These are phyloP conservation scores for Leccinum fuscescens DNA, from an alignment of 1,284 basidiomycete species.

Conservation along the genomic window DNA sequence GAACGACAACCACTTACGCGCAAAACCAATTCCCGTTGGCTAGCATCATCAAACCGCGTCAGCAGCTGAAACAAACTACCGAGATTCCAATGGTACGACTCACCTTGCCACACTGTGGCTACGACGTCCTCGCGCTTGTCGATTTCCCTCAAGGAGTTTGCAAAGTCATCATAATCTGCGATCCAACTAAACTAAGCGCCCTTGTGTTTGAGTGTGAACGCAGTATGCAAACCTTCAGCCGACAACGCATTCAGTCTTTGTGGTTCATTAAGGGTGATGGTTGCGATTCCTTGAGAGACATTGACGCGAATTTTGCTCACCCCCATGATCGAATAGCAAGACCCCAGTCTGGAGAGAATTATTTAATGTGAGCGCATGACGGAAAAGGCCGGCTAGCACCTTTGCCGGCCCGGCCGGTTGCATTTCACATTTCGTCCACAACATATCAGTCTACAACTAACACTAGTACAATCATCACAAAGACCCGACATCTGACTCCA, in stretches of 20 bases:
- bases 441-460: neutral
- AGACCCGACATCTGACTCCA: neutral
- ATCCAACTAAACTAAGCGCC: neutral
- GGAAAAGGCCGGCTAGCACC: neutral
- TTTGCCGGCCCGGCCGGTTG: neutral
- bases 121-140: conserved; percentile 61
- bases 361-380: neutral
- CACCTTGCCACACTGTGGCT: conserved; percentile 67
- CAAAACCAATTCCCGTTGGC: conserved; percentile 71
- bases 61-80: neutral
- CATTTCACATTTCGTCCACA: neutral
- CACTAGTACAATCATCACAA: neutral
- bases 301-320: conserved; percentile 45
- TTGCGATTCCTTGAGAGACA: conserved; percentile 60
- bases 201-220: neutral
- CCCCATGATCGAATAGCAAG: conserved; percentile 17
- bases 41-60: conserved; percentile 22
- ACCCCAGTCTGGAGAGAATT: neutral
- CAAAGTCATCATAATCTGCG: conserved; percentile 62
- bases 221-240: conserved; percentile 43
- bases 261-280: conserved; percentile 65
- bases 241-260: conserved; percentile 60
- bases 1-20: conserved; percentile 46
- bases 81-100: conserved; percentile 10
- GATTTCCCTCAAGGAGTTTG: conserved; percentile 54